phyloP scores from a whole-genome alignment of 306 rosid genomes.

The Lagenaria siceraria region DNA sequence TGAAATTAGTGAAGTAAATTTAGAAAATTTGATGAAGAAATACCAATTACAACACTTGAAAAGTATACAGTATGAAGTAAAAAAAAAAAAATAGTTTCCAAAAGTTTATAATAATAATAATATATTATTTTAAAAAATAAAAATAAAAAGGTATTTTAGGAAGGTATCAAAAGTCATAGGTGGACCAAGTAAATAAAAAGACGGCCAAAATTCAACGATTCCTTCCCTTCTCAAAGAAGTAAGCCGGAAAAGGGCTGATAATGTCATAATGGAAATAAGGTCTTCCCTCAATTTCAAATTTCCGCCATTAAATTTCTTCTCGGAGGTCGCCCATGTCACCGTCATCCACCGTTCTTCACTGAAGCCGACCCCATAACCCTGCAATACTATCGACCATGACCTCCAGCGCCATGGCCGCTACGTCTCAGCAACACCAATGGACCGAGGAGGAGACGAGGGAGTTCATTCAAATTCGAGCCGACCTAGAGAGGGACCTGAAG shows the following conservation, averaged over 20 bases:
- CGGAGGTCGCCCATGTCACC: background rate
- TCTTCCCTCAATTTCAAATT: background rate
- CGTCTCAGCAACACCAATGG: slow-evolving; percentile 47
- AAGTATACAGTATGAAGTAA: no score
- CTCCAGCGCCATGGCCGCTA: slow-evolving; percentile 18
- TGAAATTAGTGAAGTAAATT: no score
- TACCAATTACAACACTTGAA: no score
- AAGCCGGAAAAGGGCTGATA: background rate
- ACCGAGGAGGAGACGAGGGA: slow-evolving; percentile 66
- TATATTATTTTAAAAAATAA: no score
- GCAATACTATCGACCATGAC: background rate
- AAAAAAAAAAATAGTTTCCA: no score
- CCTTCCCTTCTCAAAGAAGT: background rate
- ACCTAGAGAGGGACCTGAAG: slow-evolving; percentile 43
- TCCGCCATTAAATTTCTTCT: background rate
- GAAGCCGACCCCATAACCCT: background rate
- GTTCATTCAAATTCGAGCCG: slow-evolving; percentile 67
- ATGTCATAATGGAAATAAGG: background rate
- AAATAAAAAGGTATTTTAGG: background rate
- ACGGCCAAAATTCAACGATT: background rate
- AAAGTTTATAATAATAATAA: background rate
- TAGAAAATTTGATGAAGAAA: no score
- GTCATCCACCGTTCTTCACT: background rate
- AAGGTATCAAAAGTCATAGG: background rate
- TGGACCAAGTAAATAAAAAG: background rate